A percentile compares a stretch with the other conserved stretches of the same genome.
Conservation (phyloP, 768 basidiomycete species). For the Tephrocybe sp. region DNA sequence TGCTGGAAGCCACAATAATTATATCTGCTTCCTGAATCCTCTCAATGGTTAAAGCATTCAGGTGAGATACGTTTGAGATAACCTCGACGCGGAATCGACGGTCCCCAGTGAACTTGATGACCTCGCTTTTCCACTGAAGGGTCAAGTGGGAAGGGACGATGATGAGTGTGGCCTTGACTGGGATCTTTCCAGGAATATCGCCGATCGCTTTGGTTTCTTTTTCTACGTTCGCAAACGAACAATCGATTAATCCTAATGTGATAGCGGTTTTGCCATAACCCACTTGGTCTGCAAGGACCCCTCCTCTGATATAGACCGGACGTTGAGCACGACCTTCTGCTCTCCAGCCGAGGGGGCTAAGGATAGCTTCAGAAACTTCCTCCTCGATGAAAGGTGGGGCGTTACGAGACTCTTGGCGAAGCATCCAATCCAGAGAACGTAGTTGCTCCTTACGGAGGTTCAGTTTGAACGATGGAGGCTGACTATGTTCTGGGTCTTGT, state of each 20-base stretch:
- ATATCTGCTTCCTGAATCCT: constrained; percentile 81
- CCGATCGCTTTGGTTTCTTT: constrained; percentile 55
- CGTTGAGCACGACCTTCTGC: constrained; percentile 90
- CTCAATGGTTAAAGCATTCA: constrained; percentile 72
- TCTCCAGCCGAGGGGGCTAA: constrained; percentile 87
- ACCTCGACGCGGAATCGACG: constrained; percentile 60
- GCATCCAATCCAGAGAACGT: constrained; percentile 92
- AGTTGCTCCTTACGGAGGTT: constrained; percentile 81
- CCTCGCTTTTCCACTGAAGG: constrained; percentile 87
- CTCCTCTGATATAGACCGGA: constrained; percentile 73
- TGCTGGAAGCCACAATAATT: constrained; percentile 78
- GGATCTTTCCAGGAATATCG: constrained; percentile 59
- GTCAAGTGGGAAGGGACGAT: constrained; percentile 90
- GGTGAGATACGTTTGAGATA: constrained; percentile 63
- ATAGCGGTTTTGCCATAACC: constrained; percentile 98
- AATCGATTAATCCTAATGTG: constrained; percentile 85
- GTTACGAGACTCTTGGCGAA: constrained; percentile 64
- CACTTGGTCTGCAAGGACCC: constrained; percentile 93
- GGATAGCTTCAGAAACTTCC: constrained; percentile 88
- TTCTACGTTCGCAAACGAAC: constrained; percentile 51
- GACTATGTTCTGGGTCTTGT: constrained; percentile 60
- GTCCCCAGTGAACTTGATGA: constrained; percentile 69
- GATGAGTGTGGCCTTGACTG: constrained; percentile 77
- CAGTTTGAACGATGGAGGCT: constrained; percentile 78
- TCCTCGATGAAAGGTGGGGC: constrained; percentile 84